Conservation (phyloP, 768 basidiomycete genomes). For the Boletus rubescentipes region DNA sequence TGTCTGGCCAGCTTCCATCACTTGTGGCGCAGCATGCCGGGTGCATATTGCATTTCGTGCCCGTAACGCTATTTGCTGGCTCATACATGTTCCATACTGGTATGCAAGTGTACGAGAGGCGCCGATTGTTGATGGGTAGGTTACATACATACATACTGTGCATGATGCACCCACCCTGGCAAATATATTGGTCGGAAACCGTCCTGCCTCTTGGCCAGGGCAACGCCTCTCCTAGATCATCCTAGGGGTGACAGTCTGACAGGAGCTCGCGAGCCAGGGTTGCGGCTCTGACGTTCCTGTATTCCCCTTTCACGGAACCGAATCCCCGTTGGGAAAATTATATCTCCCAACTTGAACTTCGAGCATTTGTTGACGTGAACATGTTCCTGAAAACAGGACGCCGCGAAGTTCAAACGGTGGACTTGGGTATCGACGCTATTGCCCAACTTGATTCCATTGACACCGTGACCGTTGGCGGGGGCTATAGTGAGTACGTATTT, state of each 20-base stretch:
- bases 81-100: constrained; percentile 19
- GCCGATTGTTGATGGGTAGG: neutral
- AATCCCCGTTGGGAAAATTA: neutral
- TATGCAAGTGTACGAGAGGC: constrained; percentile 1
- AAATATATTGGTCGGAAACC: neutral
- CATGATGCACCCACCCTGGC: neutral
- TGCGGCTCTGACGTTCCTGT: neutral
- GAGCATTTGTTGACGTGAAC: too few species aligned
- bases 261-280: neutral
- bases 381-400: too few species aligned
- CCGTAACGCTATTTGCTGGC: constrained; percentile 1
- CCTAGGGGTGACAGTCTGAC: neutral
- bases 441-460: too few species aligned
- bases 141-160: neutral
- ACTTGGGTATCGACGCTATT: too few species aligned
- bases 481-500: constrained; percentile 44
- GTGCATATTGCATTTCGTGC: neutral
- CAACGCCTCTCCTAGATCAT: constrained; percentile 1
- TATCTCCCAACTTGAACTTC: constrained; percentile 7
- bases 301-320: constrained; percentile 1
- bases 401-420: too few species aligned
- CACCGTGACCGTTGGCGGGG: too few species aligned
- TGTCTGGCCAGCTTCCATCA: neutral
- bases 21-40: constrained; percentile 1
- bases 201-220: neutral